Conservation (phyloP, 768 basidiomycete genomes). For the Plicaturopsis crispa region DNA sequence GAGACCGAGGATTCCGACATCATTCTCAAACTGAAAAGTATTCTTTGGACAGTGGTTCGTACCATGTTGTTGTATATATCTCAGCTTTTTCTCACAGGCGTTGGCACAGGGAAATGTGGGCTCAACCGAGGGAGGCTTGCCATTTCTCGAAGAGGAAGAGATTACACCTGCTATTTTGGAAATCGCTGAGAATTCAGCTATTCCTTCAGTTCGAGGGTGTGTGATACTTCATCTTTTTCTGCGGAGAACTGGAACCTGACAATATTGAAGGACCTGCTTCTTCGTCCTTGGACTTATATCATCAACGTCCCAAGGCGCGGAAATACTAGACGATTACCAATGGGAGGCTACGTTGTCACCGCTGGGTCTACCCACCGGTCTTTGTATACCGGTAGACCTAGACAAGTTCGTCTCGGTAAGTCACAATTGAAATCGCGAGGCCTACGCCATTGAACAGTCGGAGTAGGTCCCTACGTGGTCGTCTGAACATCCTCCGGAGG, state of each 20-base stretch:
- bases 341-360: slow-evolving; percentile 92
- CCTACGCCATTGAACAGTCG: too few relatives aligned
- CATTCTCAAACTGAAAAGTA: slow-evolving; percentile 87
- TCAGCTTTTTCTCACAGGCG: slow-evolving; percentile 2
- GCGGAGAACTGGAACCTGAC: too few relatives aligned
- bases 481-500: too few relatives aligned
- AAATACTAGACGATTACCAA: slow-evolving; percentile 84
- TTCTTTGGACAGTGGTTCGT: slow-evolving; percentile 93
- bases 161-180: slow-evolving; percentile 85
- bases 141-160: slow-evolving; percentile 92
- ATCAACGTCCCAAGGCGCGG: slow-evolving; percentile 85
- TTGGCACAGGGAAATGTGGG: slow-evolving; percentile 82
- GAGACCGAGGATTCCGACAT: slow-evolving; percentile 81
- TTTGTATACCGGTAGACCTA: slow-evolving; percentile 86
- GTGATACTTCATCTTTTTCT: slow-evolving; percentile 21
- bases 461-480: too few relatives aligned
- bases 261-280: slow-evolving; percentile 75
- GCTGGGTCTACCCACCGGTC: slow-evolving; percentile 77
- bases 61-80: background rate
- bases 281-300: slow-evolving; percentile 92
- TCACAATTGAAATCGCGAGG: slow-evolving; percentile 4
- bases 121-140: slow-evolving; percentile 83
- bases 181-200: slow-evolving; percentile 83
- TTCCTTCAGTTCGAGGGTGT: slow-evolving; percentile 91
- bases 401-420: slow-evolving; percentile 74